Evolutionary conservation across 345 rosid species (phyloP), one percentile per base, ranked within the genome.

Genomic region (Conringia planisiliqua): DNA sequence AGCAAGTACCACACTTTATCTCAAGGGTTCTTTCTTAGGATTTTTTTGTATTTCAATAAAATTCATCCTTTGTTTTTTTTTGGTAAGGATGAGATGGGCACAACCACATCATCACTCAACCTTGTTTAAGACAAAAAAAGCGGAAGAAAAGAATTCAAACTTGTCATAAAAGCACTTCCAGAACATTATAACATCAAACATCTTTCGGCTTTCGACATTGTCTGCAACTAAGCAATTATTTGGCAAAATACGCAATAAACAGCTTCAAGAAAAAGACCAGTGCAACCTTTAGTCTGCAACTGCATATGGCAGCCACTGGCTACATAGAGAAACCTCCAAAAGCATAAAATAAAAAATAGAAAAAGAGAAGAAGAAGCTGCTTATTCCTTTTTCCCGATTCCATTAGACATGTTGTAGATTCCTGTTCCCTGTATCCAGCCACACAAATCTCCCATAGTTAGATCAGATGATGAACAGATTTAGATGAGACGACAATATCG

Each of bases 321-420:
- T 63, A 63, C 62, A 77, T 63, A 11, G 66, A 70, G 55, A 7
- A 77, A 65, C 50, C 51, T 40, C 40, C 57, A 76, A 71, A 71
- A 35, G 44, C 80, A 54, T 35, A 52, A 48, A 52, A 62, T 3
- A 32, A 10, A 6, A 30, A 26, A 4, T 1, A 44, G 48, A 44
- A 14, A 59, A 17, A 60, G 51, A 58, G 5, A 29, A 36, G 12
- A 79, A 14, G 38, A 65, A 6, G 76, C 72, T n/a, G 30, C 57
- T 88, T 87, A 85, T 81, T 89, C 96, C 80, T 89, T 93, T 85
- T 88, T 93, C 62, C 92, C 92, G 42, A 84, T 89, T 36, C 97
- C 98, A 55, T 86, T 85, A 2, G 97, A 78, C 98, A 93, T 83
- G 77, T 89, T 89, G 77, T 89, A 93, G 82, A 93, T 76, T 29